phyloP scores from a whole-genome alignment of 1,284 basidiomycete species.

The Porodaedalea pini region DNA sequence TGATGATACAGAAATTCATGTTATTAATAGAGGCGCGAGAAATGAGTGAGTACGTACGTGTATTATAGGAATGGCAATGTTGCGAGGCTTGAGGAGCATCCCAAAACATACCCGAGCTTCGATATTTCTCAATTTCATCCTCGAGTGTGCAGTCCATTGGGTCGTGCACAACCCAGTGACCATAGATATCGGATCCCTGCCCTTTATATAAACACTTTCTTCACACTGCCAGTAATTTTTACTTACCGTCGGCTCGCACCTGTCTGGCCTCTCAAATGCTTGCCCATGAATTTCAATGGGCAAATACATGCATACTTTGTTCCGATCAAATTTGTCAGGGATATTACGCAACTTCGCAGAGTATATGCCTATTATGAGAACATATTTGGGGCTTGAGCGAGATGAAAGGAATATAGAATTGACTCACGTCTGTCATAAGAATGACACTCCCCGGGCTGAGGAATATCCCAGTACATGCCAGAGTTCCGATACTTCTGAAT shows the following conservation, averaged over 20 bases:
- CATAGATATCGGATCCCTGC: not conserved
- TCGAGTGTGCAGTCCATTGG: not conserved
- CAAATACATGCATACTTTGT: not conserved
- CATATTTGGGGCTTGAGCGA: too few relatives aligned
- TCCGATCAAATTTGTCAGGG: not conserved
- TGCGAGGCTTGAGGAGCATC: not conserved
- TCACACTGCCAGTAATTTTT: too few relatives aligned
- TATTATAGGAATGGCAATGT: constrained; percentile 8
- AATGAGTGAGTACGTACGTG: constrained; percentile 5
- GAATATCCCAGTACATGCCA: not conserved
- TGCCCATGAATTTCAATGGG: not conserved
- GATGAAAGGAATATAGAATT: not conserved
- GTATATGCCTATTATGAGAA: too few relatives aligned
- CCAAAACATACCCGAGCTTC: constrained; percentile 5
- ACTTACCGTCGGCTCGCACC: not conserved
- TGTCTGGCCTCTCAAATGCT: not conserved
- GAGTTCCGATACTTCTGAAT: not conserved
- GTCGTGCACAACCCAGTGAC: not conserved
- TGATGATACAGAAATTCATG: not conserved
- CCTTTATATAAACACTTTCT: not conserved
- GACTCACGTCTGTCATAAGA: not conserved
- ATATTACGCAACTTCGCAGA: not conserved
- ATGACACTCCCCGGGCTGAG: not conserved
- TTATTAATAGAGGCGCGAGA: too few relatives aligned
- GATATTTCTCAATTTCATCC: constrained; percentile 2